phyloP scores from a whole-genome alignment of 331 rosid species.

The Quercus tomentella region DNA sequence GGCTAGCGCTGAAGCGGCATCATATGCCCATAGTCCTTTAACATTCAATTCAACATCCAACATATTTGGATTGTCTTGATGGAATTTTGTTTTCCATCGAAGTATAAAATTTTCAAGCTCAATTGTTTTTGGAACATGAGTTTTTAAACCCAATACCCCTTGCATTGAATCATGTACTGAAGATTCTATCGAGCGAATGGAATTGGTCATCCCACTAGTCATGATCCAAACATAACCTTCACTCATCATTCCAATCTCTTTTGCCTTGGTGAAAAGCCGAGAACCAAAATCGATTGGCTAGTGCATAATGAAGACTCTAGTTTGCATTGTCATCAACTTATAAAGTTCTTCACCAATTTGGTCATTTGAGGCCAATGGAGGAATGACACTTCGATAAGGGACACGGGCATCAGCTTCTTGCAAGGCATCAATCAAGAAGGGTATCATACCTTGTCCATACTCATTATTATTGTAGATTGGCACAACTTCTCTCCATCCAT shows the following conservation, averaged over 20 bases:
- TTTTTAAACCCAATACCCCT: conserved; percentile 48
- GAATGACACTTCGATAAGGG: conserved; percentile 18
- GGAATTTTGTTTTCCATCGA: conserved; percentile 32
- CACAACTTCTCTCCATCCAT: conserved; percentile 30
- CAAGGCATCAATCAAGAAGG: conserved; percentile 14
- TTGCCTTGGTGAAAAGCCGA: conserved; percentile 24
- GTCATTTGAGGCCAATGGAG: conserved; percentile 14
- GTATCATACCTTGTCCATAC: conserved; percentile 24
- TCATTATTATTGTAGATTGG: conserved; percentile 16
- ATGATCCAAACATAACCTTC: conserved; percentile 35
- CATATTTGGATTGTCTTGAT: background rate
- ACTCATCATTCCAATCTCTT: conserved; percentile 34
- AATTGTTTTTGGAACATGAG: conserved; percentile 26
- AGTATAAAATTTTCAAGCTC: conserved; percentile 12
- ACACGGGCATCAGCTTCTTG: conserved; percentile 17
- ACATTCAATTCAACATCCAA: conserved; percentile 24
- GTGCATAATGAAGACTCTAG: conserved; percentile 30
- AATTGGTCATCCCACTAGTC: conserved; percentile 22
- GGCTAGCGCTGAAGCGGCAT: conserved; percentile 50
- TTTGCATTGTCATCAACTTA: conserved; percentile 23
- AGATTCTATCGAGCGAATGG: background rate
- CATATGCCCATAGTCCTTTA: conserved; percentile 51
- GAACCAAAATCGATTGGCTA: background rate
- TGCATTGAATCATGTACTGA: conserved; percentile 29
- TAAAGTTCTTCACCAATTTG: conserved; percentile 22